A percentile compares a stretch with the other conserved stretches of the same genome.
These are phyloP conservation scores for Anthracocystis walkeri DNA, from an alignment of 1,284 basidiomycete species.

Conservation along the genomic window DNA sequence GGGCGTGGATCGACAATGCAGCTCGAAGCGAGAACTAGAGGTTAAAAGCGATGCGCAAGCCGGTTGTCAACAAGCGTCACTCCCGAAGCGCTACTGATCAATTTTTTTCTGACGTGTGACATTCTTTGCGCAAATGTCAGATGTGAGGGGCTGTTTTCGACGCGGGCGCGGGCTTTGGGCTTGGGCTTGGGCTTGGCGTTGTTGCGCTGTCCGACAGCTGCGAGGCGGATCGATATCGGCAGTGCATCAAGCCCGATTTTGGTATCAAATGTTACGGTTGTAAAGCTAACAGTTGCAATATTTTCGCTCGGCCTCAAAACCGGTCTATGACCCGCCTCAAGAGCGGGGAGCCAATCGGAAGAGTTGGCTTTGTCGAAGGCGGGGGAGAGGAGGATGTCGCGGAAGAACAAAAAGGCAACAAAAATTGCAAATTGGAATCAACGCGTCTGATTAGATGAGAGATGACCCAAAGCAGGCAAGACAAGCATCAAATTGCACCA, in stretches of 20 bases:
- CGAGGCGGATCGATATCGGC: neutral
- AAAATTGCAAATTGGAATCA: neutral
- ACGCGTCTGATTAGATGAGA: conserved; percentile 29
- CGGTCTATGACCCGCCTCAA: neutral
- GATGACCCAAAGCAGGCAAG: conserved; percentile 30
- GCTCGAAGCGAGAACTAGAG: neutral
- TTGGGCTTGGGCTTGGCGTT: conserved; percentile 9
- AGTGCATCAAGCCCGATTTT: neutral
- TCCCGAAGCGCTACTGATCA: too few relatives aligned
- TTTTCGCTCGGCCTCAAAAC: neutral
- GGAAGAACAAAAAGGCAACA: neutral
- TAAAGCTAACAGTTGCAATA: neutral
- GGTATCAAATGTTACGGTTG: neutral
- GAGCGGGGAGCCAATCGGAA: conserved; percentile 25
- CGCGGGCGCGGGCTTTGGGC: too few relatives aligned
- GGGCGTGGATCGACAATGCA: conserved; percentile 3
- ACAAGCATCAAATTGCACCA: conserved; percentile 31
- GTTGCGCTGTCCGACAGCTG: conserved; percentile 22
- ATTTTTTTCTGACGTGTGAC: conserved; percentile 1
- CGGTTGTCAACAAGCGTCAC: conserved; percentile 2
- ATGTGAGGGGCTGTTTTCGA: conserved; percentile 20
- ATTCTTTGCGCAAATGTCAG: conserved; percentile 21
- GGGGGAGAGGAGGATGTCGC: neutral
- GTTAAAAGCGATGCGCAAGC: neutral
- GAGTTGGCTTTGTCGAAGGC: conserved; percentile 8